Conservation (phyloP, 495 filamentous ascomycete genomes). For the Xylaria cubensis region DNA sequence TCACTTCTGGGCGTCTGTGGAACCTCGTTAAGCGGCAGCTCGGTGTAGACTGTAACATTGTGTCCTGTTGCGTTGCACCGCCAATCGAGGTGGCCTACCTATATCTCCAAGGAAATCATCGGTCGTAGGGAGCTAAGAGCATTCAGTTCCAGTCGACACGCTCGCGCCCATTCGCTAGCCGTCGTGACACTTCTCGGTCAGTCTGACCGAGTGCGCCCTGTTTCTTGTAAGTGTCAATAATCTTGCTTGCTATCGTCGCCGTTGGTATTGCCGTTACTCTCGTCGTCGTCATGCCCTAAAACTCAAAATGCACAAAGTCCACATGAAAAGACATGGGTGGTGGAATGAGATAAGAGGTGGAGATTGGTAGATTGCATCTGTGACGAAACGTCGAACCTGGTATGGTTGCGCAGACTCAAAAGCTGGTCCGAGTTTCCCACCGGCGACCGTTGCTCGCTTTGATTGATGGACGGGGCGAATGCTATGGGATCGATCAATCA, state of each 20-base stretch:
- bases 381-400: slow-evolving; percentile 17
- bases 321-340: slow-evolving; percentile 2
- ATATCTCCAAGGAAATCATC: slow-evolving; percentile 1
- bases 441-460: slow-evolving; percentile 9
- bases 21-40: slow-evolving; percentile 14
- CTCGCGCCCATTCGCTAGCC: not conserved
- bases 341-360: not conserved
- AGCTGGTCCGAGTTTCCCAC: slow-evolving; percentile 6
- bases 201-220: not conserved
- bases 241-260: slow-evolving; percentile 7
- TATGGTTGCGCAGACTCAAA: slow-evolving; percentile 27
- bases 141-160: slow-evolving; percentile 4
- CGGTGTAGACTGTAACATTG: slow-evolving; percentile 25
- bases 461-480: slow-evolving; percentile 20
- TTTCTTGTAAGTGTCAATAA: slow-evolving; percentile 17
- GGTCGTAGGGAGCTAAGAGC: slow-evolving; percentile 18
- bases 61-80: slow-evolving; percentile 14
- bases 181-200: slow-evolving; percentile 8
- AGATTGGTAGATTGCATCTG: slow-evolving; percentile 5
- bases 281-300: not conserved
- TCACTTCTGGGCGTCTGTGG: slow-evolving; percentile 3
- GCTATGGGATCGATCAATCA: slow-evolving; percentile 15
- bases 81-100: slow-evolving; percentile 11
- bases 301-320: slow-evolving; percentile 5
- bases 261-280: not conserved